phyloP scores from a whole-genome alignment of 208 protist species.

The Angomonas deanei region DNA sequence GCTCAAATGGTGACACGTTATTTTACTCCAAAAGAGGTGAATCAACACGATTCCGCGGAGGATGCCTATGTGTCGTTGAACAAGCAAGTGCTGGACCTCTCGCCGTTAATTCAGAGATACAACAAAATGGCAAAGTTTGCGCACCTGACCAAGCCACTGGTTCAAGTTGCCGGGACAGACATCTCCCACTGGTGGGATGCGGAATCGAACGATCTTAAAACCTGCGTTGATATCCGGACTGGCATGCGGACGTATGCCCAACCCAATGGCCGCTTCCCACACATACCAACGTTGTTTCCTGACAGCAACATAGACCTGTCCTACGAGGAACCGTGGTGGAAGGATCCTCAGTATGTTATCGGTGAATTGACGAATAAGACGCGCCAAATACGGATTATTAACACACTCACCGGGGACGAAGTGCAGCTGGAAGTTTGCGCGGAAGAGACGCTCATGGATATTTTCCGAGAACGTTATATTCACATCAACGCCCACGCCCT shows the following conservation, averaged over 20 bases:
- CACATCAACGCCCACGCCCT: conserved; percentile 84
- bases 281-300: conserved; percentile 80
- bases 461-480: conserved; percentile 87
- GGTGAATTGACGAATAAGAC: conserved; percentile 84
- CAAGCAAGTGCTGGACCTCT: conserved; percentile 88
- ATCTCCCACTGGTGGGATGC: conserved; percentile 92
- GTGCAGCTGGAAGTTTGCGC: conserved; percentile 88
- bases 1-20: conserved; percentile 57
- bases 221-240: conserved; percentile 77
- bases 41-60: conserved; percentile 80
- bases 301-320: conserved; percentile 77
- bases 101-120: conserved; percentile 74
- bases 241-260: conserved; percentile 83
- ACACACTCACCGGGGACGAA: conserved; percentile 87
- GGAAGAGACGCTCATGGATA: conserved; percentile 90
- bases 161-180: conserved; percentile 80
- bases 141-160: conserved; percentile 62
- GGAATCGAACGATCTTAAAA: conserved; percentile 64
- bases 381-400: conserved; percentile 87
- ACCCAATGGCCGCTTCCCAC: conserved; percentile 84
- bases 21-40: conserved; percentile 88
- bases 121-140: conserved; percentile 37
- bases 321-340: conserved; percentile 91
- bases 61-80: conserved; percentile 89
- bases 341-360: conserved; percentile 79